Evolutionary conservation across 78 protist genomes (phyloP), one percentile per base, ranked within the genome.

Genomic region (Speleostelium caveatum): DNA sequence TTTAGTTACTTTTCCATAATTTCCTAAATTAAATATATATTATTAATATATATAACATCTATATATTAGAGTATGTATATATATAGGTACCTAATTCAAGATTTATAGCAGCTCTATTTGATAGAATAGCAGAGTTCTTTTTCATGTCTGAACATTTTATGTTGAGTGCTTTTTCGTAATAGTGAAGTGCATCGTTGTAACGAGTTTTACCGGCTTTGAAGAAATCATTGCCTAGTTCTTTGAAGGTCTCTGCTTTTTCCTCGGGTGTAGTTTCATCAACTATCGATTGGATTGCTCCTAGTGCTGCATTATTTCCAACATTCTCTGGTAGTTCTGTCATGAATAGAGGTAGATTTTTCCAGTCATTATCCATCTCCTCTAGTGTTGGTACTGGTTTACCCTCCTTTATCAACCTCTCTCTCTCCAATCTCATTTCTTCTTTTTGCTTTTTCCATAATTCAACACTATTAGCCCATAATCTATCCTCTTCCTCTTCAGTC

Each of bases 81-180:
- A 22, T 56, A 22, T 22, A 56, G 22, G 22, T n/a, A 17, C 83
- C 74, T 19, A 73, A 42, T 35, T 74, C 86, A n/a, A 88, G 10
- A 55, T 88, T 74, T 4, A 74, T 69, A 0, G 94, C 94, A 22
- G 94, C 94, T 75, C 94, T 80, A 67, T 88, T 88, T n/a, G 94
- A 71, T 32, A 78, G 26, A 38, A n/a, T 36, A 0, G 56, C 32
- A 26, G 80, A 67, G 26, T 78, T 73, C 21, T 59, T 67, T 51
- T 53, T 74, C 77, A 78, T 67, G 28, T 88, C 94, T 2, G 32
- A 14, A 28, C 86, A 75, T 45, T 78, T 78, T 0, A 71, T 49
- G 19, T 67, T 59, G 21, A 88, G 63, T 32, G 94, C 94, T 42
- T 67, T 30, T 0, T 7, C 66, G 41, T 88, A 88, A 22, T 67